phyloP scores from a whole-genome alignment of 192 early-diverging fungal species.

The Backusella mclennaniae region DNA sequence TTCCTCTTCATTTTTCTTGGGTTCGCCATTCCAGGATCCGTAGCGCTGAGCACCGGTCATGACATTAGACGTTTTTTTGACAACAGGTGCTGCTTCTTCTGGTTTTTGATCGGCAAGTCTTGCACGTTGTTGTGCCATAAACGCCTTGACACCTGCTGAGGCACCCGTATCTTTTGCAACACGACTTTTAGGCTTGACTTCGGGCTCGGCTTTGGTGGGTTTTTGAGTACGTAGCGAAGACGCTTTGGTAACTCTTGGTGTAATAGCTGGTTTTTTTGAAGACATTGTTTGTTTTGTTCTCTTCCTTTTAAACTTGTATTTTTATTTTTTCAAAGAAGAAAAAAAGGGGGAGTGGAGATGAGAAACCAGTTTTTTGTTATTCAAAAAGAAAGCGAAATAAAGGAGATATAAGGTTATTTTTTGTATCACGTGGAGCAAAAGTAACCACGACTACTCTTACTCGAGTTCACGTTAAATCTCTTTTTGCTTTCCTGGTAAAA shows the following conservation, averaged over 20 bases:
- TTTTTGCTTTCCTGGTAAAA: neutral
- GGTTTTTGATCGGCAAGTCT: neutral
- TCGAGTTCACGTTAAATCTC: neutral
- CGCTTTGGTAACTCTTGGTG: conserved; percentile 23
- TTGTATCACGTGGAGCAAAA: neutral
- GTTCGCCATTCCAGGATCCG: neutral
- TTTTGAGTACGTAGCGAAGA: conserved; percentile 8
- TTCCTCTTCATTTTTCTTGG: conserved; percentile 3
- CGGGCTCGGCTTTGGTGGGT: neutral
- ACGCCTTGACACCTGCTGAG: conserved; percentile 31
- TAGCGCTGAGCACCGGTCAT: conserved; percentile 21
- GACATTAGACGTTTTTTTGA: neutral
- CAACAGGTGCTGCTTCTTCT: neutral
- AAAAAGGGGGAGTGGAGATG: neutral
- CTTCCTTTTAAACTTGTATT: neutral
- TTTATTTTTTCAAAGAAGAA: neutral
- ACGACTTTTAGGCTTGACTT: neutral
- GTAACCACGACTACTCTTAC: neutral
- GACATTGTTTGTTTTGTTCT: neutral
- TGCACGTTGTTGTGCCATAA: conserved; percentile 33
- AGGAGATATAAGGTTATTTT: neutral
- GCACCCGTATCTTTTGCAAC: neutral
- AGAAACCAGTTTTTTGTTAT: neutral
- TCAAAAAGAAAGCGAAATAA: neutral
- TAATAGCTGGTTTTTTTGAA: conserved; percentile 11